Conservation (phyloP, 768 basidiomycete species). For the Hygrophorus pudorinus region DNA sequence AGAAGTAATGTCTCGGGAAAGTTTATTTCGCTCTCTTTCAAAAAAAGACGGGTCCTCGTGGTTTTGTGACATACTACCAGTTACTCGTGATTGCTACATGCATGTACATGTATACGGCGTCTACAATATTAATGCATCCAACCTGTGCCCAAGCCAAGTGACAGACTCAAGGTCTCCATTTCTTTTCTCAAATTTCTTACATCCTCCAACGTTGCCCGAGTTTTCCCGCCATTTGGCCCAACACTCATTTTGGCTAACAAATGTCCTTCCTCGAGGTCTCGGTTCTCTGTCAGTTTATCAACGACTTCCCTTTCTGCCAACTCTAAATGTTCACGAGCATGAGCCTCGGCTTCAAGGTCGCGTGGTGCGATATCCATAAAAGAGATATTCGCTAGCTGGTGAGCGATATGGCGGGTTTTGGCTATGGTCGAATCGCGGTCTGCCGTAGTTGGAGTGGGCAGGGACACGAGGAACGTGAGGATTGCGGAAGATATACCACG, state of each 20-base stretch:
- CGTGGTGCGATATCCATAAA: conserved; percentile 66
- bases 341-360: conserved; percentile 71
- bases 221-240: conserved; percentile 32
- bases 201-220: conserved; percentile 29
- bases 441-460: not conserved
- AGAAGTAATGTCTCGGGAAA: conserved; percentile 63
- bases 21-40: conserved; percentile 67
- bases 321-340: conserved; percentile 58
- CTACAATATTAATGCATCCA: conserved; percentile 5
- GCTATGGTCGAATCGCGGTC: conserved; percentile 11
- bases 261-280: conserved; percentile 32
- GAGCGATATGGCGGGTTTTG: conserved; percentile 44
- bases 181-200: conserved; percentile 28
- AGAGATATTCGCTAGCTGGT: conserved; percentile 46
- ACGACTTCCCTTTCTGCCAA: conserved; percentile 27
- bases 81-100: too few relatives aligned
- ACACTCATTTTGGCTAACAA: conserved; percentile 31
- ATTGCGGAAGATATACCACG: conserved; percentile 65
- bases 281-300: conserved; percentile 36
- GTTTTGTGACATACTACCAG: not conserved
- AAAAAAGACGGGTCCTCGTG: conserved; percentile 57
- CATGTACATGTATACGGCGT: too few relatives aligned
- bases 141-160: conserved; percentile 22
- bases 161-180: conserved; percentile 20
- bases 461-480: conserved; percentile 40